Evolutionary conservation across 176 grass and related monocot species (phyloP), one percentile per base, ranked within the genome.

Genomic region (Triticum dicoccoides): DNA sequence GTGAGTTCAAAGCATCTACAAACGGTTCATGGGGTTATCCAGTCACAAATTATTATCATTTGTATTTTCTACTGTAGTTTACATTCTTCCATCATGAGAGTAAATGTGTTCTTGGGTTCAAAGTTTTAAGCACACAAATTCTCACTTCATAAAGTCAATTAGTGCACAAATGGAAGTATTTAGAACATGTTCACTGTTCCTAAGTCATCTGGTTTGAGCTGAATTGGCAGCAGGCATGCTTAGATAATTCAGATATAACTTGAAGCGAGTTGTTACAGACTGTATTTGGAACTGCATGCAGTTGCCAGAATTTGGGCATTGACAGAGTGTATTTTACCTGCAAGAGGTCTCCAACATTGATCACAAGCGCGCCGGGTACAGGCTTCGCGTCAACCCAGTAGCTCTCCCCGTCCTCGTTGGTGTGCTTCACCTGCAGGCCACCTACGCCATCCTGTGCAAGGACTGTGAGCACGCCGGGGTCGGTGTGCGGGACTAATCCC

Each of bases 261-360:
- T 65, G 39, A 39, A 51, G 9, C 7, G 34, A 82, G 35, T 69
- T 14, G 15, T 6, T 7, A 54, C 8, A 13, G 3, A 25, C 29
- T 61, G 52, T 11, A 71, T 41, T 42, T 41, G 20, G 51, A 80
- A 30, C n/a, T 66, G 32, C 12, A 64, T 71, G 20, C 15, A 65
- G 37, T 3, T 72, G 17, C 4, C 3, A 74, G 12, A 17, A 34
- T 12, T 21, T 56, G 21, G 39, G 23, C 10, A 51, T 14, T 7
- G 9, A 30, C 29, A 14, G 5, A 32, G 5, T 25, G 8, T 11
- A 52, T 35, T 82, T 69, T 80, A 98, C 95, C 95, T 98, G 93
- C 62, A 98, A 80, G 35, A 98, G 91, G 80, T 98, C 91, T 3
- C 95, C 95, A 4, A 98, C 91, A 65, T 98, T 95, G 83, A 98